phyloP scores from a whole-genome alignment of 441 rosid genomes.

The Gossypium schwendimanii region DNA sequence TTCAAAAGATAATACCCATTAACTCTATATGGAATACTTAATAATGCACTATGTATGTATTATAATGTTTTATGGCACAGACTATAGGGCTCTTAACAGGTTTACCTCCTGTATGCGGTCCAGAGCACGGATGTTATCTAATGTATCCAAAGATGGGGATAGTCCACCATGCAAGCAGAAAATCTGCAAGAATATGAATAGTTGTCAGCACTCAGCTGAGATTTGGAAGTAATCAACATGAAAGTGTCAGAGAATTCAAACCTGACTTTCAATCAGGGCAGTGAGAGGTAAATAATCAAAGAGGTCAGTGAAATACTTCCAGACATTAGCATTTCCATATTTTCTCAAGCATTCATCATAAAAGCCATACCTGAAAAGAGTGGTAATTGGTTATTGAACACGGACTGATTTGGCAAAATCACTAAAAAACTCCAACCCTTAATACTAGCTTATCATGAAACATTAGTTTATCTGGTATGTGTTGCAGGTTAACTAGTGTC shows the following conservation, averaged over 20 bases:
- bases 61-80: not conserved
- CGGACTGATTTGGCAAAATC: not conserved
- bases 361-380: constrained; percentile 60
- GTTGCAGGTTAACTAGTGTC: not conserved
- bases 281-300: constrained; percentile 72
- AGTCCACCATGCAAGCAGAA: constrained; percentile 82
- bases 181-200: constrained; percentile 28
- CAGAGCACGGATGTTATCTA: constrained; percentile 65
- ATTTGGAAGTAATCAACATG: not conserved
- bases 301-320: constrained; percentile 72
- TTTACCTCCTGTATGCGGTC: constrained; percentile 77
- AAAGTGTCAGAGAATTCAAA: constrained; percentile 18
- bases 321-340: constrained; percentile 73
- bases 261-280: constrained; percentile 75
- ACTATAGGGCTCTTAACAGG: not conserved
- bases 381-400: not conserved
- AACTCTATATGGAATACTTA: not conserved
- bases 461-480: not conserved
- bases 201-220: constrained; percentile 20
- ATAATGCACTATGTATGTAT: not conserved
- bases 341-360: constrained; percentile 75
- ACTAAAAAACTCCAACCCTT: not conserved
- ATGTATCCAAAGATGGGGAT: constrained; percentile 67
- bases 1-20: not conserved
- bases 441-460: not conserved